Base-by-base conservation (phyloP, 1,139 yeast species). In the Lodderomyces oxycetoniae region DNA sequence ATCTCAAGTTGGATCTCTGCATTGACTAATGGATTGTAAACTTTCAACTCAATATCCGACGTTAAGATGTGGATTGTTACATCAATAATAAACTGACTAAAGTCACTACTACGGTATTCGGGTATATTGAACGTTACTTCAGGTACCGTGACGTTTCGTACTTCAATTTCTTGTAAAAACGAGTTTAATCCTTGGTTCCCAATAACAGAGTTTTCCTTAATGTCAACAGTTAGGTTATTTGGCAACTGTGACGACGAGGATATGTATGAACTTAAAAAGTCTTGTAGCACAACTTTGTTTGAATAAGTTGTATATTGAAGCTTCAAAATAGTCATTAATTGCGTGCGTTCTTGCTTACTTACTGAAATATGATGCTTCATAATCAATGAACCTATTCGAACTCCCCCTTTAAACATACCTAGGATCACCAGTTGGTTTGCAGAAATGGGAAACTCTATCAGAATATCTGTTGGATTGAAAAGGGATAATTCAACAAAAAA, bases 21-120 rank as follows among this genome's bases (percentile, higher is more conserved):
- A 42, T 77, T 75, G 9, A 44, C 37, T 1, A 77, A 45, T 1
- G 84, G 84, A 41, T 77, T 77, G 49, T 49, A 73, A 1, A 76
- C 54, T 1, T 66, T 63, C 33, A 76, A 45, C 43, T 75, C 79
- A 6, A 74, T 63, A 35, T 74, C 76, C 0, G 78, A 70, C 2
- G 68, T 58, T 45, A 76, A 50, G 3, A 77, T 43, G 50, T 77
- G 81, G 50, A 77, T 67, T 0, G 69, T 68, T 1, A 75, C 61
- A 5, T 63, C 69, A 3, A 68, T 35, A 6, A 75, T 55, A 48
- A 42, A 53, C 39, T 7, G 6, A 6, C 7, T 7, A n/a, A 10
- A n/a, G 16, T 17, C 15, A 19, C n/a, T 10, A 4, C 5, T 29
- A 6, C 29, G 30, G 19, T 24, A 26, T 11, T 28, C 33, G 3